Conservation (phyloP, 2,329 filamentous ascomycete species). For the Fusarium sororula region DNA sequence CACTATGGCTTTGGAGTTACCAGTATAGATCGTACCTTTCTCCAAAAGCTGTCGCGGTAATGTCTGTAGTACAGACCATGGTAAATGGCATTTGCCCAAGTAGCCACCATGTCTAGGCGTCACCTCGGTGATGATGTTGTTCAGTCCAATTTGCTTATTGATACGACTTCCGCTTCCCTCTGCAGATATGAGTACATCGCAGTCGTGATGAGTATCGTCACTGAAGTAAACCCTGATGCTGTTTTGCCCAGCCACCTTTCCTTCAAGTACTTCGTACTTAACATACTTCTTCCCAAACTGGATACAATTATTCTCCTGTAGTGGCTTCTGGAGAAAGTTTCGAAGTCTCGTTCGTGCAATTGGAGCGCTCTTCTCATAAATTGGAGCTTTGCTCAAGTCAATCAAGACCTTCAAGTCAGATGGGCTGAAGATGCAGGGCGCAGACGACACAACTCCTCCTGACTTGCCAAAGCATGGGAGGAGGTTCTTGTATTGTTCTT, state of each 20-base stretch:
- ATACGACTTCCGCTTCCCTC: neutral
- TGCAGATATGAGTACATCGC: neutral
- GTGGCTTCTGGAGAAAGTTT: neutral
- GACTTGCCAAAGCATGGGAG: neutral
- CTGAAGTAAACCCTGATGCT: neutral
- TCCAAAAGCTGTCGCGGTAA: neutral
- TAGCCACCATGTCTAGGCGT: neutral
- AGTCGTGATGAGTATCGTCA: neutral
- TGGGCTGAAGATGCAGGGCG: neutral
- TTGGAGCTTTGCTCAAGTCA: neutral
- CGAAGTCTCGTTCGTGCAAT: neutral
- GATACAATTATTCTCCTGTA: fast-evolving
- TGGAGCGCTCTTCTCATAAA: neutral
- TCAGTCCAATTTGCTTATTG: neutral
- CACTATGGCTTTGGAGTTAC: fast-evolving
- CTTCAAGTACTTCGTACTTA: neutral
- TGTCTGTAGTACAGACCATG: neutral
- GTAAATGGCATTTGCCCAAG: neutral
- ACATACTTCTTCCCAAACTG: neutral
- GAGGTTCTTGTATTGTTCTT: fast-evolving
- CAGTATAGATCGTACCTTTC: neutral
- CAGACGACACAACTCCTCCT: neutral
- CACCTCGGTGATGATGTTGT: neutral
- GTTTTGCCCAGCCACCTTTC: neutral
- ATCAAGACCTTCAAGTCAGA: neutral